These are phyloP conservation scores for Vitis hybrid DNA, from an alignment of 177 flowering plant species.

Conservation along the genomic window DNA sequence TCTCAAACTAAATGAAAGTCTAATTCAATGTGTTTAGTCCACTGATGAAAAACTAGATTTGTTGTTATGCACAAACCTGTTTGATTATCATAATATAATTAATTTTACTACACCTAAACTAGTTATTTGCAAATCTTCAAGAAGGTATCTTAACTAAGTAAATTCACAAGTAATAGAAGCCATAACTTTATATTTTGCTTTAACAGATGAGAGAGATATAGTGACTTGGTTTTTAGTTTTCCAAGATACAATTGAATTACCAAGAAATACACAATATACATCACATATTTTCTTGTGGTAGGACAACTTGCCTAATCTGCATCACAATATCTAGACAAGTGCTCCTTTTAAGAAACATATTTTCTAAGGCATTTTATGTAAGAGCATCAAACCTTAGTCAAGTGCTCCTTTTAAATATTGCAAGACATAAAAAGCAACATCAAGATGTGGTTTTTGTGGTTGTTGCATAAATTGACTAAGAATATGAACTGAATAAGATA, in stretches of 20 bases:
- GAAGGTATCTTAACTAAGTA: neutral
- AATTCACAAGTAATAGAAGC: neutral
- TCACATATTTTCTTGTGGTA: neutral
- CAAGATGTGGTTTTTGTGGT: neutral
- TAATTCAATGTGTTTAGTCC: neutral
- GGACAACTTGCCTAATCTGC: neutral
- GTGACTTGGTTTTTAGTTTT: neutral
- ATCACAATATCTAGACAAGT: neutral
- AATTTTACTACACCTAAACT: neutral
- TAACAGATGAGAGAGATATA: too few relatives aligned
- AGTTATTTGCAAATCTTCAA: neutral
- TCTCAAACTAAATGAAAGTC: neutral
- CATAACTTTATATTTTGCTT: too few relatives aligned
- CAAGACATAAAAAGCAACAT: neutral
- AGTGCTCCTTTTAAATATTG: neutral
- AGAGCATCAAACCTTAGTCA: neutral
- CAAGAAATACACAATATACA: neutral
- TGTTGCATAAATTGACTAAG: neutral
- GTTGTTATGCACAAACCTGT: neutral
- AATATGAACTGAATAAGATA: neutral
- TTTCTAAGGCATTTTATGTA: neutral
- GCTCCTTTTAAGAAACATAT: too few relatives aligned
- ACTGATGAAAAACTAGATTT: neutral
- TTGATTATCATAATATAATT: neutral
- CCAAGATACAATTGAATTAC: neutral